Percentiles rank a stretch among this genome's conserved stretches.
Evolutionary conservation across 768 basidiomycete species (phyloP).

Genomic region (Leccinum aurantiacum): DNA sequence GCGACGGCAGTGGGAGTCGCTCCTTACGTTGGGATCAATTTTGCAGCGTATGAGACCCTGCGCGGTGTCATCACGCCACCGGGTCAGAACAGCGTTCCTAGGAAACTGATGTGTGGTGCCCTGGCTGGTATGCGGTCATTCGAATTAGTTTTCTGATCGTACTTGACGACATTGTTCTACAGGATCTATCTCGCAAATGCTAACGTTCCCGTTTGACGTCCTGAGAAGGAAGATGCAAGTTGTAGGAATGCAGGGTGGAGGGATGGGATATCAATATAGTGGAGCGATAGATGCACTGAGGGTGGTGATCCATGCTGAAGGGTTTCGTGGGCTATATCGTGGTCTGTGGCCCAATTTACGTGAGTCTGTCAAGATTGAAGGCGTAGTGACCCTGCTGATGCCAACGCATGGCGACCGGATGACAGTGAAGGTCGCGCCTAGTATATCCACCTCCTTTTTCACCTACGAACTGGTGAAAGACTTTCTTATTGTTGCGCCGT

Average conservation of each 20-base stretch:
- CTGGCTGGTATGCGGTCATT: conserved; percentile 60
- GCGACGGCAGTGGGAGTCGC: conserved; percentile 89
- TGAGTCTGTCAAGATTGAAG: conserved; percentile 39
- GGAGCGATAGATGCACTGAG: conserved; percentile 79
- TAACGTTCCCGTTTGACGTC: conserved; percentile 97
- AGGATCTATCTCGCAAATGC: conserved; percentile 90
- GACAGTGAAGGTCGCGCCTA: conserved; percentile 86
- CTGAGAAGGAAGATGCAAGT: conserved; percentile 96
- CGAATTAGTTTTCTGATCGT: conserved; percentile 1
- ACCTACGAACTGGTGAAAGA: conserved; percentile 72
- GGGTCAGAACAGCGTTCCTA: conserved; percentile 61
- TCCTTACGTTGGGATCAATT: conserved; percentile 89
- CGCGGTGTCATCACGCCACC: conserved; percentile 79
- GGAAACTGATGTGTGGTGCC: conserved; percentile 84
- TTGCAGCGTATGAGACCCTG: conserved; percentile 88
- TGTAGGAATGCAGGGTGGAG: conserved; percentile 66
- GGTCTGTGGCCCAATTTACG: conserved; percentile 88
- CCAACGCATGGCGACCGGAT: conserved; percentile 10
- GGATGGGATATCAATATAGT: conserved; percentile 64
- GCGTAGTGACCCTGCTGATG: conserved; percentile 5
- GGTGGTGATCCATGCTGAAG: conserved; percentile 71
- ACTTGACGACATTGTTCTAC: conserved; percentile 14
- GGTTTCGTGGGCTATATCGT: conserved; percentile 73
- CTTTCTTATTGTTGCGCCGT: conserved; percentile 37
- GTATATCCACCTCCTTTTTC: conserved; percentile 85